A percentile compares a stretch with the other conserved stretches of the same genome.
phyloP scores from a whole-genome alignment of 768 basidiomycete species.

The Lactifluus volemus region DNA sequence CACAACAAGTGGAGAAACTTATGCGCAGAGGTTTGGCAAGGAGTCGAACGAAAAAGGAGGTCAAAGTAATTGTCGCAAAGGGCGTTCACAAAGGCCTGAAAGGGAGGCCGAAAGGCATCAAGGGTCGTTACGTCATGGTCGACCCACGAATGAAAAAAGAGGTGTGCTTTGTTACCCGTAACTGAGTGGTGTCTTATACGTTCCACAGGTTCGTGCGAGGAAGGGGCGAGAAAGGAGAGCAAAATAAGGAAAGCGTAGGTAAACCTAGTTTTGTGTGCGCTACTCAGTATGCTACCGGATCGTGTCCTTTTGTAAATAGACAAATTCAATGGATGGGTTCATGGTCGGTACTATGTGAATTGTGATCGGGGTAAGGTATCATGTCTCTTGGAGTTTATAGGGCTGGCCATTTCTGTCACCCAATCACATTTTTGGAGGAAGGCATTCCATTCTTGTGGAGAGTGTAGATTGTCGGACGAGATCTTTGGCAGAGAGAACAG shows the following conservation, averaged over 20 bases:
- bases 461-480: slow-evolving; percentile 30
- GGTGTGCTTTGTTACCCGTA: slow-evolving; percentile 34
- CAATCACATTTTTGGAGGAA: slow-evolving; percentile 38
- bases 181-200: slow-evolving; percentile 9
- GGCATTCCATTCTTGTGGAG: slow-evolving; percentile 36
- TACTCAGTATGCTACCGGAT: background rate
- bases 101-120: slow-evolving; percentile 92
- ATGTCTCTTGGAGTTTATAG: slow-evolving; percentile 1
- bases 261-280: background rate
- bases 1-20: slow-evolving; percentile 84
- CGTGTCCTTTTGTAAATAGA: background rate
- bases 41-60: slow-evolving; percentile 61
- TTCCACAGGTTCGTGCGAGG: slow-evolving; percentile 62
- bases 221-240: slow-evolving; percentile 71
- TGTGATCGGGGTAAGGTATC: background rate
- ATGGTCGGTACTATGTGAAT: background rate
- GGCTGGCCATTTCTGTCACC: slow-evolving; percentile 24
- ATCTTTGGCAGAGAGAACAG: slow-evolving; percentile 31
- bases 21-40: slow-evolving; percentile 74
- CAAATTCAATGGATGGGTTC: background rate
- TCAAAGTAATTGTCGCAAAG: slow-evolving; percentile 88
- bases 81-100: slow-evolving; percentile 84
- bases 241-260: slow-evolving; percentile 46
- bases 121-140: slow-evolving; percentile 92
- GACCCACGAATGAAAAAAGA: slow-evolving; percentile 93